Conservation (phyloP, 2,329 filamentous ascomycete species). For the Xylaria sp. region DNA sequence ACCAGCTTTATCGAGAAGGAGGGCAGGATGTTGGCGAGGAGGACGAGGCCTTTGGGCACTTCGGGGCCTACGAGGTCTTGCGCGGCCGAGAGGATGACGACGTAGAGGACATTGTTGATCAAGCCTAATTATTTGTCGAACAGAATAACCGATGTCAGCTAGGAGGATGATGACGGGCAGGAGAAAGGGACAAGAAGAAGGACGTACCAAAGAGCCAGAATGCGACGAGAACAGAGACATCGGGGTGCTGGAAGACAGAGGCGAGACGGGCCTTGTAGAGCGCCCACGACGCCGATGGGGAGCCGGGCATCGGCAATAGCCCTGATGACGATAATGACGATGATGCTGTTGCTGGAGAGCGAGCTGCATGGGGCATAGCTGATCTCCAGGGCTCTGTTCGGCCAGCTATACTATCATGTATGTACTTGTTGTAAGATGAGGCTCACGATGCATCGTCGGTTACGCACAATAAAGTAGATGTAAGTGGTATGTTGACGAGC, state of each 20-base stretch:
- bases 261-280: conserved; percentile 74
- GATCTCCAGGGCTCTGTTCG: not conserved
- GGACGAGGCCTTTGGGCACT: conserved; percentile 90
- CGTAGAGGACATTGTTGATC: conserved; percentile 98
- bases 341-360: conserved; percentile 38
- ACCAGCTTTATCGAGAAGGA: conserved; percentile 89
- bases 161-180: too few species aligned
- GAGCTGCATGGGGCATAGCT: conserved; percentile 31
- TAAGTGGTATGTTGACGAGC: not conserved
- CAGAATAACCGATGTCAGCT: not conserved
- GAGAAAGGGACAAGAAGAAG: not conserved
- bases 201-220: conserved; percentile 92
- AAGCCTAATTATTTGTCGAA: conserved; percentile 64
- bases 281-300: conserved; percentile 76
- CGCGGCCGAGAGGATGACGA: conserved; percentile 93
- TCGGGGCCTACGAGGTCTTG: conserved; percentile 90
- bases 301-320: conserved; percentile 67
- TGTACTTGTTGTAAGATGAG: not conserved
- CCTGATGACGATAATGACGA: conserved; percentile 40
- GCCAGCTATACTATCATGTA: not conserved
- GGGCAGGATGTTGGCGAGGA: conserved; percentile 91
- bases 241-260: conserved; percentile 72
- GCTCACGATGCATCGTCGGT: conserved; percentile 8
- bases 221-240: conserved; percentile 77
- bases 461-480: not conserved